These are phyloP conservation scores for Trifolium subterraneum DNA, from an alignment of 306 rosid species.

Conservation along the genomic window DNA sequence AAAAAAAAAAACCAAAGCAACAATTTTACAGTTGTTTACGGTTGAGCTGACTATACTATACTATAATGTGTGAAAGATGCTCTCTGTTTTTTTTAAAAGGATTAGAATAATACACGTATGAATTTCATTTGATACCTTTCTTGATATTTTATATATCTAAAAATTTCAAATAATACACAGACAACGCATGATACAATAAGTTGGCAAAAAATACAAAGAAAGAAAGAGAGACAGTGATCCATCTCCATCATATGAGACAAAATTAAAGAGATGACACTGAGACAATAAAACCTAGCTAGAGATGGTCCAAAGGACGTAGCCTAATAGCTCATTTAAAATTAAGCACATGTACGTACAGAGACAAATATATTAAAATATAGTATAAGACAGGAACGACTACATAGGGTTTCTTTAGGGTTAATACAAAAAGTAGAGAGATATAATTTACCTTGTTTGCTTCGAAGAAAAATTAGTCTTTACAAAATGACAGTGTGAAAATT, in stretches of 20 bases:
- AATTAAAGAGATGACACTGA: slow-evolving; percentile 48
- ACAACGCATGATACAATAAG: background rate
- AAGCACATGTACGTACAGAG: slow-evolving; percentile 20
- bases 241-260: slow-evolving; percentile 35
- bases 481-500: too few species aligned
- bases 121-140: background rate
- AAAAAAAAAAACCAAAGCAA: too few species aligned
- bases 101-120: background rate
- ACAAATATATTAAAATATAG: slow-evolving; percentile 22
- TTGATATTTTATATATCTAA: too few species aligned
- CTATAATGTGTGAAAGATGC: background rate
- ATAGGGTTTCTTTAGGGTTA: too few species aligned
- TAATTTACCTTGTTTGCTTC: too few species aligned
- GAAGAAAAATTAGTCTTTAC: too few species aligned
- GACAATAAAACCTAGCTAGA: slow-evolving; percentile 47
- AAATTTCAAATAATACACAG: background rate
- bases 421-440: too few species aligned
- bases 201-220: slow-evolving; percentile 24
- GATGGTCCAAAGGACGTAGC: slow-evolving; percentile 52
- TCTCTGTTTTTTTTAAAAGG: background rate
- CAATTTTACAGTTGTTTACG: too few species aligned
- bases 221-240: slow-evolving; percentile 39
- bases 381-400: too few species aligned
- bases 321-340: slow-evolving; percentile 15
- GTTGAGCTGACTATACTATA: background rate